Percentiles rank a stretch among this genome's conserved stretches.
Evolutionary conservation across 1,139 yeast genomes (phyloP).

Genomic region (Taphrina populina): DNA sequence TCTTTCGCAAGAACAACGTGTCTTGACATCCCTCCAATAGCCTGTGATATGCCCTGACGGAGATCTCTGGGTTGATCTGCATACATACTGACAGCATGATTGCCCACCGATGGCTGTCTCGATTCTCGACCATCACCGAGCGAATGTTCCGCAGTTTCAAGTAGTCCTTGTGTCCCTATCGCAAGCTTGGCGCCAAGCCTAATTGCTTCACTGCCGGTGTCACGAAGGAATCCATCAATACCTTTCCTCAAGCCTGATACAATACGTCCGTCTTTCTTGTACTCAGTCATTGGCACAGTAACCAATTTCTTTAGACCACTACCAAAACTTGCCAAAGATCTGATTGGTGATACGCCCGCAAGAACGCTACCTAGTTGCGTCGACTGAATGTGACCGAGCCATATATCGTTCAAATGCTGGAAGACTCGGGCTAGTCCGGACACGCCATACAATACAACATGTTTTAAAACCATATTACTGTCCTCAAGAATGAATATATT

Average conservation of each 20-base stretch:
- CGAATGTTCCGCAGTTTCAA: constrained; percentile 80
- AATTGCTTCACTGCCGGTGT: constrained; percentile 76
- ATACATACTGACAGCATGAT: constrained; percentile 62
- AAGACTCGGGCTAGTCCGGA: constrained; percentile 67
- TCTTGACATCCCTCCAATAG: constrained; percentile 68
- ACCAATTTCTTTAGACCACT: constrained; percentile 73
- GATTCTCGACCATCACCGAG: constrained; percentile 46
- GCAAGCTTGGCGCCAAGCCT: constrained; percentile 83
- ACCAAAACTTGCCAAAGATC: constrained; percentile 74
- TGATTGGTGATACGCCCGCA: constrained; percentile 79
- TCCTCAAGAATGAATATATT: constrained; percentile 87
- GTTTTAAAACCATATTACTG: constrained; percentile 64
- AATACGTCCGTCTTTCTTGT: constrained; percentile 67
- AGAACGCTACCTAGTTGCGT: constrained; percentile 77
- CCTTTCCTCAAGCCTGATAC: constrained; percentile 75
- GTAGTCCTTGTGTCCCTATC: constrained; percentile 78
- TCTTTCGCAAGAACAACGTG: constrained; percentile 67
- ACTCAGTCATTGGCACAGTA: constrained; percentile 71
- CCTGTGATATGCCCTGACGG: constrained; percentile 68
- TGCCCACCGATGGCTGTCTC: constrained; percentile 38
- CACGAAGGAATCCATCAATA: constrained; percentile 69
- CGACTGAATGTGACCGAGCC: constrained; percentile 83
- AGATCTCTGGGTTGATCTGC: constrained; percentile 78
- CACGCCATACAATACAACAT: constrained; percentile 68
- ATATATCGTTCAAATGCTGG: constrained; percentile 57